phyloP scores from a whole-genome alignment of 768 basidiomycete genomes.

The Strobilomyces dryophilus region DNA sequence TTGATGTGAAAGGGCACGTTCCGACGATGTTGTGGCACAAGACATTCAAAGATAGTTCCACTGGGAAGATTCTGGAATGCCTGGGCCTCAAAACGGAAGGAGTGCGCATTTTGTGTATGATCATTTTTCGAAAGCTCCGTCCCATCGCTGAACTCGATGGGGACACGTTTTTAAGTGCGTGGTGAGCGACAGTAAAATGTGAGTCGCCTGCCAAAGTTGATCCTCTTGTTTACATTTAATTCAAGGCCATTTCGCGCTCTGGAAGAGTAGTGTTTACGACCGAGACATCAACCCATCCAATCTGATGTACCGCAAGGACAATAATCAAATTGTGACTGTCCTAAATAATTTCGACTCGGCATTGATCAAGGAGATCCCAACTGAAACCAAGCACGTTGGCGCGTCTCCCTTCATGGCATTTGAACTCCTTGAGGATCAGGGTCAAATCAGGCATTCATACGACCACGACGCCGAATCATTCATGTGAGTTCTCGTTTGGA shows the following conservation, averaged over 20 bases:
- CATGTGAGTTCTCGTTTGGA: too few species aligned
- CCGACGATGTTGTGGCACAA: not conserved
- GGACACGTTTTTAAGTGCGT: not conserved
- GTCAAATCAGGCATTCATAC: too few species aligned
- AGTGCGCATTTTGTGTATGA: not conserved
- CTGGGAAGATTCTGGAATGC: not conserved
- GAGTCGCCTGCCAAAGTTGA: too few species aligned
- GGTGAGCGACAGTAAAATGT: not conserved
- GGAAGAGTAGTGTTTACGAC: conserved; percentile 2
- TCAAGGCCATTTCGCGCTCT: conserved; percentile 2
- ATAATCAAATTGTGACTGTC: too few species aligned
- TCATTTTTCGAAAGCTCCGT: not conserved
- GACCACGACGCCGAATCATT: too few species aligned
- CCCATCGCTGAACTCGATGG: not conserved
- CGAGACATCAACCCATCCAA: not conserved
- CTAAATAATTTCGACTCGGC: too few species aligned
- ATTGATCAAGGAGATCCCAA: too few species aligned
- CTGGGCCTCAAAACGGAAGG: not conserved
- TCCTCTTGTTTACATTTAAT: too few species aligned
- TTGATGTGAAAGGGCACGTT: not conserved
- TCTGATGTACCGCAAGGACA: not conserved
- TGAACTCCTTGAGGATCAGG: too few species aligned
- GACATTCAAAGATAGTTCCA: not conserved
- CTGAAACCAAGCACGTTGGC: too few species aligned
- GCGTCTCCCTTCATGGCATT: too few species aligned